phyloP scores from a whole-genome alignment of 768 basidiomycete species.

The Suillus hirtellus region DNA sequence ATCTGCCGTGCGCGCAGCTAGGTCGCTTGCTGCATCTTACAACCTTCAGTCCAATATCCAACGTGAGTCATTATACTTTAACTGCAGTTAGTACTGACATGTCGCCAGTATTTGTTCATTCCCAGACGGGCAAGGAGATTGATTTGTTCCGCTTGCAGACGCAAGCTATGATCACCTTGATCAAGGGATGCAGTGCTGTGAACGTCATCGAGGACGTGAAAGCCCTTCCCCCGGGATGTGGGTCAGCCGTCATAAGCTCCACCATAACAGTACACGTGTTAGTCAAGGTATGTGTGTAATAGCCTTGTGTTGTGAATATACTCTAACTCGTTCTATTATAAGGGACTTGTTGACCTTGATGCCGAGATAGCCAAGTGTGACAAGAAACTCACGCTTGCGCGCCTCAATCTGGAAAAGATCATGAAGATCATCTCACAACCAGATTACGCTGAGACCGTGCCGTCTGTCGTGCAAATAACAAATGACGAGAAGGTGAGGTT shows the following conservation, averaged over 20 bases:
- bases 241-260: slow-evolving; percentile 75
- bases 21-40: slow-evolving; percentile 88
- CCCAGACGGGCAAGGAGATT: slow-evolving; percentile 62
- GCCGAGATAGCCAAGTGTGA: slow-evolving; percentile 86
- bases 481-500: slow-evolving; percentile 79
- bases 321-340: slow-evolving; percentile 6
- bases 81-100: slow-evolving; percentile 8
- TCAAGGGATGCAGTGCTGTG: slow-evolving; percentile 83
- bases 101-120: slow-evolving; percentile 71
- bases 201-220: slow-evolving; percentile 59
- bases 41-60: slow-evolving; percentile 85
- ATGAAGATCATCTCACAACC: slow-evolving; percentile 67
- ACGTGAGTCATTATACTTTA: slow-evolving; percentile 42
- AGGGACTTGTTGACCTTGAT: slow-evolving; percentile 91
- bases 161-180: slow-evolving; percentile 75
- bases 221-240: slow-evolving; percentile 82
- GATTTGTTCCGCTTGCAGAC: slow-evolving; percentile 70
- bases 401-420: slow-evolving; percentile 74
- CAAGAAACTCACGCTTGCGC: slow-evolving; percentile 82
- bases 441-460: slow-evolving; percentile 80
- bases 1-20: slow-evolving; percentile 70
- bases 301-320: neutral
- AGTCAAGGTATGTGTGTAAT: slow-evolving; percentile 66
- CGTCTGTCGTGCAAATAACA: slow-evolving; percentile 66
- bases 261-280: slow-evolving; percentile 79